Base-by-base conservation (phyloP, 768 basidiomycete genomes). In the Thelephora aurantiotincta region DNA sequence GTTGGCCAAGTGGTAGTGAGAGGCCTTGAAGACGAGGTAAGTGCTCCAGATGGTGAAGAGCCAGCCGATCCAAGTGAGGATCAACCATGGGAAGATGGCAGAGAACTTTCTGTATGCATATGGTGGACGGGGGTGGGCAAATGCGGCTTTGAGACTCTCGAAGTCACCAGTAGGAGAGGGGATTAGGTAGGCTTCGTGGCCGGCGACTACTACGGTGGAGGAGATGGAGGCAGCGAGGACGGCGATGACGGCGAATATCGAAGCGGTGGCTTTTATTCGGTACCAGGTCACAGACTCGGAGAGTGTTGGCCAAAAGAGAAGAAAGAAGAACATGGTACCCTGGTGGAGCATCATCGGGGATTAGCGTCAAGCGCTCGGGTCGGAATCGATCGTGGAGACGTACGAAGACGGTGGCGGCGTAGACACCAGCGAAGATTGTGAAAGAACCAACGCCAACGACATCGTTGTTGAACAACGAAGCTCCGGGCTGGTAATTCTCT, bases 291-390 rank as follows among this genome's bases (percentile, higher is more conserved):
- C 16, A 3, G 46, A 11, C 23, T 47, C 46, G 14, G 26, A 34
- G 9, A 35, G 35, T 14, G 23, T 33, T 11, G 46, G 46, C 46
- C 46, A 47, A 33, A 47, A 47, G 2, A 47, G 46, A 19, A 47
- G 23, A 33, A 47, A 47, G 46, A 47, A 47, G 46, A 47, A 47
- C 26, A 47, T 19, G 26, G 33, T 35, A 19, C 46, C 46, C 26
- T 47, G 19, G 44, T 5, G 14, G 18, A 23, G 14, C 18, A 41
- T 22, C 18, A 23, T 4, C 14, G 20, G 11, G 6, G 20, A 34
- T n/a, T 19, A 6, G 44, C 16, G 12, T 9, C 16, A 9, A 9
- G n/a, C n/a, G n/a, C n/a, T n/a, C n/a, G n/a, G 3, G 5, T 12
- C 3, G 20, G 2, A 2, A n/a, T 18, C n/a, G 26, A 6, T n/a